A percentile compares a stretch with the other conserved stretches of the same genome.
Conservation (phyloP, 306 rosid species). For the Oemleria cerasiformis region DNA sequence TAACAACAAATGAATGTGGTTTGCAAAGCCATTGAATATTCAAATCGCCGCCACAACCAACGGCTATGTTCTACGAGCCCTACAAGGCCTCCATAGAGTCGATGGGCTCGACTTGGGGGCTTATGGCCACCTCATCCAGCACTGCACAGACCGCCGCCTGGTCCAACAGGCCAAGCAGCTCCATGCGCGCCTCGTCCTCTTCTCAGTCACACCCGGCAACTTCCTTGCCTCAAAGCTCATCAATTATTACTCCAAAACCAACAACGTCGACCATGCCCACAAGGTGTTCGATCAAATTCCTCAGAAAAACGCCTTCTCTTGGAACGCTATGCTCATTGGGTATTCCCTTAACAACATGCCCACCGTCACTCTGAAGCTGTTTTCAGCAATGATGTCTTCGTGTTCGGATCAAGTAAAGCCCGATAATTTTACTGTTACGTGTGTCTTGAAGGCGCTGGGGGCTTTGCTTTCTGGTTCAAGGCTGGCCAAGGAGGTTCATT, state of each 20-base stretch:
- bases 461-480: conserved; percentile 23
- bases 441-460: conserved; percentile 60
- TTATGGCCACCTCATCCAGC: conserved; percentile 62
- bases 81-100: conserved; percentile 20
- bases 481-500: conserved; percentile 49
- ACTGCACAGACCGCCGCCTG: conserved; percentile 52
- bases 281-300: conserved; percentile 63
- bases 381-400: conserved; percentile 38
- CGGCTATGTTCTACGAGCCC: conserved; percentile 32
- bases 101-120: conserved; percentile 47
- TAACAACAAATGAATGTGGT: conserved; percentile 44
- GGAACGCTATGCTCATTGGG: conserved; percentile 75
- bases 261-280: conserved; percentile 45
- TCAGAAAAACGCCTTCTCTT: conserved; percentile 53
- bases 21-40: conserved; percentile 29
- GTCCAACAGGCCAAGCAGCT: conserved; percentile 68
- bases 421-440: conserved; percentile 50
- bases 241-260: conserved; percentile 46
- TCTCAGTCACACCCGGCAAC: conserved; percentile 64
- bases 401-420: conserved; percentile 26
- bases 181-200: conserved; percentile 66
- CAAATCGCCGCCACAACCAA: conserved; percentile 19
- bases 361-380: conserved; percentile 45
- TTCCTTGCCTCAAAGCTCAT: conserved; percentile 84
- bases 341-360: conserved; percentile 49